Evolutionary conservation across 805 yeast species (phyloP), one percentile per base, ranked within the genome.

Genomic region (Monosporozyma servazzii): DNA sequence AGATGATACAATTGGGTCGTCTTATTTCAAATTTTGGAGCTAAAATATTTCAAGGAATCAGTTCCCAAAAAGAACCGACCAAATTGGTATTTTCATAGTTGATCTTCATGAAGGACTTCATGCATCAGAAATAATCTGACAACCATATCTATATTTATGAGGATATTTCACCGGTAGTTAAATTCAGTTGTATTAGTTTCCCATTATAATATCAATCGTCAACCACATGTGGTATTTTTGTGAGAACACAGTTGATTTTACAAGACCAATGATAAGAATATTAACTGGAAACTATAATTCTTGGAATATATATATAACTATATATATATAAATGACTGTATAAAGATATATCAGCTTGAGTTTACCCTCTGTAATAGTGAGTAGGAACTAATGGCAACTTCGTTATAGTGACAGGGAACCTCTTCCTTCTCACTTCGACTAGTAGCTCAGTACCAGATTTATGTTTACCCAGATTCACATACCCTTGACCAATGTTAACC

Each of bases 401-500:
- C 30, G 81, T 72, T n/a, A 91, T 78, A 29, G 66, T 74, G 5
- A 88, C 96, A 33, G 83, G 84, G 64, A 90, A 81, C 59, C 75
- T 68, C 64, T 89, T 90, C 58, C 91, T 93, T 66, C 98, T 81
- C 51, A 91, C 84, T 59, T 87, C 85, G 48, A 90, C 82, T 51
- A 79, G 66, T 25, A 90, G 74, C 51, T 77, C 72, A 5, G 90
- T 81, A 3, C 96, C 97, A 18, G 78, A 72, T 71, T 91, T 93
- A 58, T 79, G 77, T 59, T 72, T 75, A 2, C 79, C 81, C 61
- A 86, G 82, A 54, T 86, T 76, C 27, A 93, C 76, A 69, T 88
- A 93, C 9, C 86, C 96, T 77, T 90, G 96, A 21, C 95, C 96
- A 51, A 93, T 84, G 64, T 93, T 93, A 50, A 86, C 67, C 3